Evolutionary conservation across 352 stramenopile species (phyloP).

Genomic region (Globisporangium cystogenes): DNA sequence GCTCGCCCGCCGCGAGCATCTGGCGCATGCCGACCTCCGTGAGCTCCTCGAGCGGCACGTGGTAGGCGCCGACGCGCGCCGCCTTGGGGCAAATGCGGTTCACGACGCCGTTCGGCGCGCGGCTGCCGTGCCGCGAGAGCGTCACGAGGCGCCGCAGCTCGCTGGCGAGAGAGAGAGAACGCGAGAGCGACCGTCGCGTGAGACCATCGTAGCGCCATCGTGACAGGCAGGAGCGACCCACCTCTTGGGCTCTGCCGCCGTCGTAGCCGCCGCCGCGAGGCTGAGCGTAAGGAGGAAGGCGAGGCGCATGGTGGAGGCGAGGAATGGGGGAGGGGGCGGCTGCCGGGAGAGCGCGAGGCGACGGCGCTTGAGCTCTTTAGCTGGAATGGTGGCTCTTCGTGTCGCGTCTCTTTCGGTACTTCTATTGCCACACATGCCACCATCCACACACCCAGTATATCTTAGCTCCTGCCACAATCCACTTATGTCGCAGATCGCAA

Average conservation of each 20-base stretch:
- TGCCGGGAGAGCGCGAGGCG: no score
- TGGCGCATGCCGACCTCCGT: conserved; percentile 70
- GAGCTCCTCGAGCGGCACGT: conserved; percentile 64
- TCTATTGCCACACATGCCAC: no score
- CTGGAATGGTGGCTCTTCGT: no score
- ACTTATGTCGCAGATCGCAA: no score
- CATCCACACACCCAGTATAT: no score
- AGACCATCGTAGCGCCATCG: conserved; percentile 69
- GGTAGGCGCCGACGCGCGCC: conserved; percentile 45
- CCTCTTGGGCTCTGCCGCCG: conserved; percentile 1
- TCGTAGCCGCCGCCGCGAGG: not conserved
- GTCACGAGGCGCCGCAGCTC: conserved; percentile 64
- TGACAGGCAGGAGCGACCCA: no score
- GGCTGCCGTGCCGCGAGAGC: conserved; percentile 64
- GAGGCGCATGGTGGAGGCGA: not conserved
- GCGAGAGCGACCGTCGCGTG: conserved; percentile 69
- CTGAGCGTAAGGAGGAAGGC: conserved; percentile 4
- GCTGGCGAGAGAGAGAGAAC: conserved; percentile 61
- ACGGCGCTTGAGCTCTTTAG: no score
- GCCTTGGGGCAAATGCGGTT: conserved; percentile 61
- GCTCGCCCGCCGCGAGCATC: conserved; percentile 46
- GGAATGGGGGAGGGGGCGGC: no score
- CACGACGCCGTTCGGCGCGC: conserved; percentile 54
- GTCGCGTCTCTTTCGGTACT: no score
- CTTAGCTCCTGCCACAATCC: no score